A percentile compares a stretch with the other conserved stretches of the same genome.
These are phyloP conservation scores for Tritrichomonas musculus DNA, from an alignment of 208 protist genomes.

Conservation along the genomic window DNA sequence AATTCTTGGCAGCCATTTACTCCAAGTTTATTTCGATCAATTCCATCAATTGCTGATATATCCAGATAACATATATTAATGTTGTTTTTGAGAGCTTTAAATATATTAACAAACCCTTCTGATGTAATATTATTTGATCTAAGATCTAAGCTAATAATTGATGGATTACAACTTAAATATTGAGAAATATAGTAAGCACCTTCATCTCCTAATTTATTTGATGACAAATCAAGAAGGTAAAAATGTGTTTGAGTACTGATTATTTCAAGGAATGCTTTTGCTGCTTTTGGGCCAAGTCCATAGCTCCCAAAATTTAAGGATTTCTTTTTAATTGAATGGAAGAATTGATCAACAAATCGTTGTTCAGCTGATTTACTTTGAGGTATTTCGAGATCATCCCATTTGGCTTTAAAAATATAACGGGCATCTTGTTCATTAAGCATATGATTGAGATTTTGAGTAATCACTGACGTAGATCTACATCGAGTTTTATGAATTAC, in stretches of 20 bases:
- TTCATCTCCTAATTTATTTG: neutral
- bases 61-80: neutral
- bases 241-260: neutral
- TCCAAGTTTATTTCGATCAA: neutral
- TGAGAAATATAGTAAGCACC: neutral
- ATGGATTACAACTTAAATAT: neutral
- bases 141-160: neutral
- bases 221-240: neutral
- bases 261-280: neutral
- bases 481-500: neutral
- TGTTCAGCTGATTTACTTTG: neutral
- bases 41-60: neutral
- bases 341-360: neutral
- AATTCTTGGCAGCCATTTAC: neutral
- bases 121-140: neutral
- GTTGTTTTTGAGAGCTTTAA: neutral
- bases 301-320: neutral
- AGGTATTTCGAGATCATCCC: neutral
- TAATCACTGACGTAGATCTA: neutral
- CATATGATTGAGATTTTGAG: neutral
- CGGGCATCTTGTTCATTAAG: neutral
- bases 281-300: neutral
- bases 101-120: neutral
- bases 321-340: neutral
- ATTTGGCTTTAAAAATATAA: neutral